Conservation (phyloP, 805 yeast species). For the Clavispora fructus region DNA sequence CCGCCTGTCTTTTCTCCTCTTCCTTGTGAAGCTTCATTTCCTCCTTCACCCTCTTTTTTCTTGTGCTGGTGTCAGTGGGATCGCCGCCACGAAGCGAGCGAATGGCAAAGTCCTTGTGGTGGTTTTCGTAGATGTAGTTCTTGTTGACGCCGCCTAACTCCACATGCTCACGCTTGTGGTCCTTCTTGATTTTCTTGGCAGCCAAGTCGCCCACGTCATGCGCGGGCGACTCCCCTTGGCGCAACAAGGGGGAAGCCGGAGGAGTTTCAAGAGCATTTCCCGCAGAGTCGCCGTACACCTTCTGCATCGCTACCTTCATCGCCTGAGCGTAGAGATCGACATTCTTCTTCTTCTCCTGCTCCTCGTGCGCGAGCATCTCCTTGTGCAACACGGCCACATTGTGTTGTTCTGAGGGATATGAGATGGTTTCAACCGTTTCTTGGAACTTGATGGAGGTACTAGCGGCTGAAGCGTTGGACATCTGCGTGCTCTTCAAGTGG, state of each 20-base stretch:
- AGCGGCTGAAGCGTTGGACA: conserved; percentile 18
- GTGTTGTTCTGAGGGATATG: conserved; percentile 7
- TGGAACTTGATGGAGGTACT: conserved; percentile 31
- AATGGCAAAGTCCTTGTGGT: conserved; percentile 12
- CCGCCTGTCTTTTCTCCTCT: conserved; percentile 8
- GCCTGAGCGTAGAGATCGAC: conserved; percentile 55
- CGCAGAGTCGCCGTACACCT: conserved; percentile 45
- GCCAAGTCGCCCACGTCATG: conserved; percentile 2
- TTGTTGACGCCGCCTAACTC: conserved; percentile 12
- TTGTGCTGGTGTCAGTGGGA: conserved; percentile 1
- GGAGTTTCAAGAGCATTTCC: conserved; percentile 1
- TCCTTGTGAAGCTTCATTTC: conserved; percentile 7
- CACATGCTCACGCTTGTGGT: conserved; percentile 6
- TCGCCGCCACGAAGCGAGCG: conserved; percentile 9
- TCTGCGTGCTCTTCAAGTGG: not conserved
- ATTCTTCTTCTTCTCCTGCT: conserved; percentile 24
- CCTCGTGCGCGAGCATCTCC: conserved; percentile 8
- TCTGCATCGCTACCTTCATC: conserved; percentile 48
- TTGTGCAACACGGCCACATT: conserved; percentile 4
- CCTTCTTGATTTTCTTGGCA: conserved; percentile 9
- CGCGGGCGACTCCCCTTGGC: not conserved
- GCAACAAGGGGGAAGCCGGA: conserved; percentile 1
- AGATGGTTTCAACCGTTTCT: conserved; percentile 35
- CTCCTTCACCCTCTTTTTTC: conserved; percentile 7
- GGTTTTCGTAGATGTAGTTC: conserved; percentile 14